Evolutionary conservation across 768 basidiomycete species (phyloP).

Genomic region (Clavulina sp.): DNA sequence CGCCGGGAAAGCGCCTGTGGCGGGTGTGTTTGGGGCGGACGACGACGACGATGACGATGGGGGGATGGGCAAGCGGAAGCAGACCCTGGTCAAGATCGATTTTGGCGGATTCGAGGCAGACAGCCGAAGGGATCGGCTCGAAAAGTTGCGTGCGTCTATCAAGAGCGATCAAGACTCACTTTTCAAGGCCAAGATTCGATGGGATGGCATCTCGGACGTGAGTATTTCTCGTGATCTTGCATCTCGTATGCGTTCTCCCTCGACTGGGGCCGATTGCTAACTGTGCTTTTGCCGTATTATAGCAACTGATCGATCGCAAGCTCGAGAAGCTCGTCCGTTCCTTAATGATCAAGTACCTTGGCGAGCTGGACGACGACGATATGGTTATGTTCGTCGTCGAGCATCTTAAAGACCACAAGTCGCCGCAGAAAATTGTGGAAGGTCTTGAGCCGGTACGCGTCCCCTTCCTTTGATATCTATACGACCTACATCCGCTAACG

Average conservation of each 20-base stretch:
- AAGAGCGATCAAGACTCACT: constrained; percentile 61
- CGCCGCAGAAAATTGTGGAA: constrained; percentile 69
- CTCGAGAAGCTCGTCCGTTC: constrained; percentile 69
- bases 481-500: background rate
- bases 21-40: constrained; percentile 48
- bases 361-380: constrained; percentile 86
- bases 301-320: constrained; percentile 73
- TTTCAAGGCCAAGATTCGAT: constrained; percentile 74
- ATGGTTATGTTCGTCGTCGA: constrained; percentile 87
- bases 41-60: constrained; percentile 65
- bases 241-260: background rate
- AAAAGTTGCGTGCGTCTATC: constrained; percentile 57
- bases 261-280: constrained; percentile 6
- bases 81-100: constrained; percentile 77
- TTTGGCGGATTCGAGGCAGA: constrained; percentile 66
- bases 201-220: constrained; percentile 84
- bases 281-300: constrained; percentile 2
- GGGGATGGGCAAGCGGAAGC: constrained; percentile 59
- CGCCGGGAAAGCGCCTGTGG: constrained; percentile 10
- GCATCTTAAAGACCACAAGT: constrained; percentile 80
- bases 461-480: background rate
- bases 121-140: constrained; percentile 60
- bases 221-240: constrained; percentile 17
- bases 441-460: constrained; percentile 79
- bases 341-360: constrained; percentile 73